Evolutionary conservation across 202 grass and related monocot genomes (phyloP).

Genomic region (Tripidium arundinaceum): DNA sequence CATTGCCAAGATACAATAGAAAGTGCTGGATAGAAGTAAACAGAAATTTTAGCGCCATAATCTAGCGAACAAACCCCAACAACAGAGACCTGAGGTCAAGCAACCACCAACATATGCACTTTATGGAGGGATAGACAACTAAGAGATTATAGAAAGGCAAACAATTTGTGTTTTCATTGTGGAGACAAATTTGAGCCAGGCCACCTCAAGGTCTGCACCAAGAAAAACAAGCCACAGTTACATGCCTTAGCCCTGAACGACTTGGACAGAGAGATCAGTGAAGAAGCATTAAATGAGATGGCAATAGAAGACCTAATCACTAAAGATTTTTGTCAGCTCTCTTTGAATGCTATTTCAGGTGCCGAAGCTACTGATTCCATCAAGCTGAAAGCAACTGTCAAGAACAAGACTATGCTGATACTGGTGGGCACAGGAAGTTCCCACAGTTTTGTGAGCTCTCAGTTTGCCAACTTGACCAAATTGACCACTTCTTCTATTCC

Average conservation of each 20-base stretch:
- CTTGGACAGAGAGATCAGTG: accelerated
- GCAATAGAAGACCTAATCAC: accelerated
- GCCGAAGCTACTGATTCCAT: accelerated
- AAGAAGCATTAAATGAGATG: accelerated
- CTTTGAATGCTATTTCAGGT: accelerated
- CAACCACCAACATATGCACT: neutral
- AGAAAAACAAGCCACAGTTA: accelerated
- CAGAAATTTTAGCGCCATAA: too few species aligned
- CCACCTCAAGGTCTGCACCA: neutral
- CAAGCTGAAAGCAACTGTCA: accelerated
- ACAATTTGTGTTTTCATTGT: neutral
- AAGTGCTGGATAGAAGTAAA: too few species aligned
- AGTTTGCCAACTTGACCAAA: accelerated
- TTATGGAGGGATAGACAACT: neutral
- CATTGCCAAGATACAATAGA: too few species aligned
- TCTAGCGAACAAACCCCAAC: too few species aligned
- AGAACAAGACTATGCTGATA: neutral
- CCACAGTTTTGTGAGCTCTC: neutral
- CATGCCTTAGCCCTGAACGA: neutral
- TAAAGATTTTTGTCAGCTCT: neutral
- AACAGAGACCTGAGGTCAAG: neutral
- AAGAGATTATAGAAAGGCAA: neutral
- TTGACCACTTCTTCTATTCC: accelerated
- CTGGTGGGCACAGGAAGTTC: neutral
- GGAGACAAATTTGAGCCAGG: neutral